A percentile compares a stretch with the other conserved stretches of the same genome.
phyloP scores from a whole-genome alignment of 305 asterid species.

The Caryopteris hybrid region DNA sequence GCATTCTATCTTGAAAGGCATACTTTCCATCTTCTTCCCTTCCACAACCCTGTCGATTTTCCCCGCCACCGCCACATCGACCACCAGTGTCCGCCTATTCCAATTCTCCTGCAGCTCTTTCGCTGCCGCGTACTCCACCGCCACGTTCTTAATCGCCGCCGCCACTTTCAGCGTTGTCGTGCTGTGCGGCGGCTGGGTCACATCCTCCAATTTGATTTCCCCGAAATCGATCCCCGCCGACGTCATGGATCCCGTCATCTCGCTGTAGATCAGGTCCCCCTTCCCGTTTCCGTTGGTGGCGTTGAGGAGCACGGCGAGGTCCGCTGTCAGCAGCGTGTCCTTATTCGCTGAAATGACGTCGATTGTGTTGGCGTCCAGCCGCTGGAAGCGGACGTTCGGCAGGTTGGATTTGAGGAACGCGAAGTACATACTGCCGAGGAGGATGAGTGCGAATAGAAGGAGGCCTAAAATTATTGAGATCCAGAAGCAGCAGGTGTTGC shows the following conservation, averaged over 20 bases:
- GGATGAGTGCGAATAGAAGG: conserved; percentile 25
- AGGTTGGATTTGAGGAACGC: conserved; percentile 40
- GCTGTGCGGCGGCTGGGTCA: conserved; percentile 20
- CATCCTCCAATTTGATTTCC: background rate
- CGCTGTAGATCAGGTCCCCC: conserved; percentile 24
- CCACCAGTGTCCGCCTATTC: conserved; percentile 20
- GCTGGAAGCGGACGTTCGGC: conserved; percentile 33
- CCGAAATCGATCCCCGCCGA: conserved; percentile 27
- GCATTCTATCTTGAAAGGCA: conserved; percentile 35
- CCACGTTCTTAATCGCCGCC: background rate
- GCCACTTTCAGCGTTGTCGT: conserved; percentile 14
- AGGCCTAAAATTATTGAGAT: conserved; percentile 14
- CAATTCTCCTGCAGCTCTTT: conserved; percentile 19
- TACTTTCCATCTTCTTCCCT: conserved; percentile 26
- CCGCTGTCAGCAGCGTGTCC: conserved; percentile 17
- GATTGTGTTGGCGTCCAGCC: conserved; percentile 19
- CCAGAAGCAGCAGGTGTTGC: conserved; percentile 35
- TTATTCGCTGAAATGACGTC: background rate
- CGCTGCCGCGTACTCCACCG: conserved; percentile 33
- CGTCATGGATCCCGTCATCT: conserved; percentile 22
- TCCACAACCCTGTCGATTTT: conserved; percentile 21
- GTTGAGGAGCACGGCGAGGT: conserved; percentile 28
- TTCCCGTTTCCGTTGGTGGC: conserved; percentile 24
- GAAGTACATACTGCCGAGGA: conserved; percentile 25
- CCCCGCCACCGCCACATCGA: conserved; percentile 30